phyloP scores from a whole-genome alignment of 2,329 filamentous ascomycete species.

The Thermothelomyces thermophilus region DNA sequence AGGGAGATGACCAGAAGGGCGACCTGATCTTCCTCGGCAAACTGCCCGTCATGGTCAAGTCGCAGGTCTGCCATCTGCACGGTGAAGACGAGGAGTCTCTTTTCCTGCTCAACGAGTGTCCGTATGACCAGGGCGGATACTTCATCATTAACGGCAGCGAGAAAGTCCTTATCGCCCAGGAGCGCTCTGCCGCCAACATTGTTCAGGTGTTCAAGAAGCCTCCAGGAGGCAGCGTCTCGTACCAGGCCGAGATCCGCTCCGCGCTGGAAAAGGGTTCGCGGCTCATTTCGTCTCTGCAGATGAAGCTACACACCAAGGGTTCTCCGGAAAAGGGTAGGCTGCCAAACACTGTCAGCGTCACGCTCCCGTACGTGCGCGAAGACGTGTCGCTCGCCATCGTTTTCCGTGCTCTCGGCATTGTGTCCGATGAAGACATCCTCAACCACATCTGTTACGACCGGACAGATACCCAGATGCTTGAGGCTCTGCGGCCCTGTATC shows the following conservation, averaged over 20 bases:
- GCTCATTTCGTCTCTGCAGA: constrained; percentile 83
- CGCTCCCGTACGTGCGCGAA: constrained; percentile 86
- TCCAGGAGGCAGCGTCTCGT: constrained; percentile 82
- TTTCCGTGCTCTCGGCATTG: constrained; percentile 89
- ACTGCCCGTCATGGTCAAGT: constrained; percentile 96
- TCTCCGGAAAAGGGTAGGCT: constrained; percentile 72
- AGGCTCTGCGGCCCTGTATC: constrained; percentile 94
- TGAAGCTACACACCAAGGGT: constrained; percentile 85
- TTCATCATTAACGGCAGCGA: constrained; percentile 99
- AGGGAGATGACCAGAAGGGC: constrained; percentile 48
- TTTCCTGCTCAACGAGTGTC: constrained; percentile 90
- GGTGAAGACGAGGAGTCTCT: constrained; percentile 78
- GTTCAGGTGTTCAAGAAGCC: constrained; percentile 99
- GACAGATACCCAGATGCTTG: constrained; percentile 92
- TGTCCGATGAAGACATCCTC: constrained; percentile 95
- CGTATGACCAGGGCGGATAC: constrained; percentile 96
- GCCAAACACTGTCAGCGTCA: constrained; percentile 83
- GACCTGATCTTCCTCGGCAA: constrained; percentile 88
- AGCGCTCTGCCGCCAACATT: constrained; percentile 95
- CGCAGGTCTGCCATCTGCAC: constrained; percentile 85
- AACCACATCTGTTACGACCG: constrained; percentile 97
- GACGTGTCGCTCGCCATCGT: constrained; percentile 93
- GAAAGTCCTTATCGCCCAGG: constrained; percentile 96
- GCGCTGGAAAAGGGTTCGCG: constrained; percentile 94
- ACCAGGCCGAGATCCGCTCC: constrained; percentile 92